A percentile compares a stretch with the other conserved stretches of the same genome.
phyloP scores from a whole-genome alignment of 108 stramenopile genomes.

The Nitzschia inconspicua region DNA sequence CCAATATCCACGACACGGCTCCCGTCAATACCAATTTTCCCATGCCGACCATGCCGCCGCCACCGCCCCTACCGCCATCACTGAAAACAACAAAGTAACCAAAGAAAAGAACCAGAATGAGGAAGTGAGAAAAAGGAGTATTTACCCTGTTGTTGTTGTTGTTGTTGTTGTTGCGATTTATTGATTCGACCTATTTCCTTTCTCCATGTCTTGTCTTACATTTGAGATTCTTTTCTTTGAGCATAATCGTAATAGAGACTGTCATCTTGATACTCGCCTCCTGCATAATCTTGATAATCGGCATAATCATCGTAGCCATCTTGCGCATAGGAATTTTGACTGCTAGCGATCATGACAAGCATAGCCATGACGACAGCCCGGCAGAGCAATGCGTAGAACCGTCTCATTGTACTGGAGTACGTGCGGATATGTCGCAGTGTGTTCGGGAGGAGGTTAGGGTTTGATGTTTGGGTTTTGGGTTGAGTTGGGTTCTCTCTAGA shows the following conservation, averaged over 20 bases:
- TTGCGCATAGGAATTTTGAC: no score
- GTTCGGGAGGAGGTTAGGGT: no score
- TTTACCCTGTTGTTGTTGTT: neutral
- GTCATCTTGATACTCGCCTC: conserved; percentile 58
- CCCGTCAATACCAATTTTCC: conserved; percentile 49
- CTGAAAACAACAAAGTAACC: neutral
- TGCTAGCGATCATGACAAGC: no score
- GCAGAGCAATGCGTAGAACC: no score
- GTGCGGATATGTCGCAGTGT: no score
- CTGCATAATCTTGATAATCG: conserved; percentile 71
- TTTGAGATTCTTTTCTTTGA: conserved; percentile 25
- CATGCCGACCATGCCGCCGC: conserved; percentile 37
- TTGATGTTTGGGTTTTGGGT: no score
- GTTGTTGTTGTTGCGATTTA: neutral
- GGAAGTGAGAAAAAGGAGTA: neutral
- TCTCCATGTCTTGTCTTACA: neutral
- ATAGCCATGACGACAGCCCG: no score
- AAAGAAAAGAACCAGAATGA: neutral
- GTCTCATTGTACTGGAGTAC: no score
- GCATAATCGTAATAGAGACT: conserved; percentile 79
- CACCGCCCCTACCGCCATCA: neutral
- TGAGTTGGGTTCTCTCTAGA: no score
- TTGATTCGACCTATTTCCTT: neutral
- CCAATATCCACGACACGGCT: conserved; percentile 58
- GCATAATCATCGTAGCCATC: conserved; percentile 46